Conservation (phyloP, 352 stramenopile genomes). For the Globisporangium sylvaticum region DNA sequence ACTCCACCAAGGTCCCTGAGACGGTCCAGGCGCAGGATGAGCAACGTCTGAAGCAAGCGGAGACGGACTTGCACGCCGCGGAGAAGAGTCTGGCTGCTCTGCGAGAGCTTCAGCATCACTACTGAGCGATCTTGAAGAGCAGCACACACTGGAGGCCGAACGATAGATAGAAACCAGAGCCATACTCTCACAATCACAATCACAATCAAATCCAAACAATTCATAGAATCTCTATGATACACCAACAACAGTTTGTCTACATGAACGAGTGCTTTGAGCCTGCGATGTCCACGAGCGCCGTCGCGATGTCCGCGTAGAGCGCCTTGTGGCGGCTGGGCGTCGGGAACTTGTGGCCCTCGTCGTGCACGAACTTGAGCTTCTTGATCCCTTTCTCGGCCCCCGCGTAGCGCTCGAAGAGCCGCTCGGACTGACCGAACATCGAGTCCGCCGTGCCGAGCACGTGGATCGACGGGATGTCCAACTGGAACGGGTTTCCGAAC, state of each 20-base stretch:
- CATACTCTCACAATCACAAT: conserved; percentile 3
- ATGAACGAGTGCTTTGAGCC: conserved; percentile 2
- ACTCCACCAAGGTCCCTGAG: conserved; percentile 63
- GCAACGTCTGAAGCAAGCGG: conserved; percentile 46
- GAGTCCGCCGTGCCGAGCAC: conserved; percentile 50
- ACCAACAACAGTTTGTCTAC: neutral
- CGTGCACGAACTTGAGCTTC: conserved; percentile 49
- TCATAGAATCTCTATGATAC: neutral
- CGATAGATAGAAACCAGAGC: conserved; percentile 3
- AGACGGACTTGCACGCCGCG: conserved; percentile 50
- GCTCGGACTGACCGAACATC: conserved; percentile 41
- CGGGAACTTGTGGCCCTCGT: conserved; percentile 82
- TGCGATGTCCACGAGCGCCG: conserved; percentile 36
- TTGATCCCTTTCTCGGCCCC: conserved; percentile 21
- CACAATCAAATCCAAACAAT: neutral
- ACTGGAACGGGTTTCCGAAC: conserved; percentile 21
- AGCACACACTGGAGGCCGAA: neutral
- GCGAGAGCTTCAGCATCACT: conserved; percentile 49
- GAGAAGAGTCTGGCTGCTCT: conserved; percentile 56
- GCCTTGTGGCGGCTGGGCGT: conserved; percentile 33
- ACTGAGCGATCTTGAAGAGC: conserved; percentile 21
- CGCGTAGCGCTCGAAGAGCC: conserved; percentile 45
- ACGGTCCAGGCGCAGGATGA: conserved; percentile 55
- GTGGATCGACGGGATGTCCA: conserved; percentile 70
- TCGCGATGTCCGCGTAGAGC: conserved; percentile 50